These are phyloP conservation scores for Lepidium sativum DNA, from an alignment of 345 rosid species.

Conservation along the genomic window DNA sequence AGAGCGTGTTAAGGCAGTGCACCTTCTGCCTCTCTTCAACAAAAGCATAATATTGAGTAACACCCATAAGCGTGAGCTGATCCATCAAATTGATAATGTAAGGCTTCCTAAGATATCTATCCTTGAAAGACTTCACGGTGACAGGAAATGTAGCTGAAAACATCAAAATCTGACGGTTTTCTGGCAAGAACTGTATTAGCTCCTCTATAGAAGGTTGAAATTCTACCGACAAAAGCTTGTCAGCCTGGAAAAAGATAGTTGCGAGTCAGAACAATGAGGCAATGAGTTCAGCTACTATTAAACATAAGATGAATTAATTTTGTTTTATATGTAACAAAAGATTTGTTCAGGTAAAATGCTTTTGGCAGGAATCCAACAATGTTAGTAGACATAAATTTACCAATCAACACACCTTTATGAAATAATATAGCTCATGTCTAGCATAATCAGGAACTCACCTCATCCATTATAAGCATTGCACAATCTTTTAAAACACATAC, in stretches of 20 bases:
- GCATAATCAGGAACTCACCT: constrained; percentile 56
- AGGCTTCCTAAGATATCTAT: constrained; percentile 70
- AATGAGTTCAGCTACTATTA: too few species aligned
- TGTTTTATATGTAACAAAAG: too few species aligned
- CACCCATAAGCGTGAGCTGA: constrained; percentile 90
- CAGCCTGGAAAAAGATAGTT: too few species aligned
- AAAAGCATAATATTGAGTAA: constrained; percentile 89
- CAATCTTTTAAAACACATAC: constrained; percentile 89
- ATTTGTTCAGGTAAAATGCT: too few species aligned
- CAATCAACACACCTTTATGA: too few species aligned
- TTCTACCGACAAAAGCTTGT: constrained; percentile 91
- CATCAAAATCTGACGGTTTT: constrained; percentile 51
- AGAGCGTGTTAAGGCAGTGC: constrained; percentile 93
- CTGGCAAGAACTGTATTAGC: constrained; percentile 72
- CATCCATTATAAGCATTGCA: constrained; percentile 93
- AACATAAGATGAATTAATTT: too few species aligned
- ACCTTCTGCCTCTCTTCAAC: constrained; percentile 99
- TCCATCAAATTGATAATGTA: constrained; percentile 94
- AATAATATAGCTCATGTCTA: too few species aligned
- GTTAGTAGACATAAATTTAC: too few species aligned
- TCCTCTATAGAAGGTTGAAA: constrained; percentile 91
- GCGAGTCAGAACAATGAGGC: too few species aligned
- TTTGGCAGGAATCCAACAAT: too few species aligned
- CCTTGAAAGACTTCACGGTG: constrained; percentile 90
- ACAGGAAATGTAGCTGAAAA: constrained; percentile 45